Evolutionary conservation across 306 rosid genomes (phyloP), one percentile per base, ranked within the genome.

Genomic region (Casuarina equisetifolia): DNA sequence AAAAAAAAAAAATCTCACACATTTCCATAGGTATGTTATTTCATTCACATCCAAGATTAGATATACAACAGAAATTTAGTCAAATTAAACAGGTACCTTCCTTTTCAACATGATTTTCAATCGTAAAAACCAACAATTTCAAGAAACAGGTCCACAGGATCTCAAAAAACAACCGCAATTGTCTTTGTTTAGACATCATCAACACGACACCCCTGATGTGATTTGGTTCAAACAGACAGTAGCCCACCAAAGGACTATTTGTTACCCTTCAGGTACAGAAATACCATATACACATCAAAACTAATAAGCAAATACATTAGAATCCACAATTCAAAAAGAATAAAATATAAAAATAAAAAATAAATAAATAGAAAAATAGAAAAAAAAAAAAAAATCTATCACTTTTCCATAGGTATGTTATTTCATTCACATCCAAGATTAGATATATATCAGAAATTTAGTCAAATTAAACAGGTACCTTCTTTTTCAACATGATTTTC

Each of bases 361-460:
- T n/a, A n/a, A n/a, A n/a, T n/a, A n/a, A n/a, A n/a, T n/a, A n/a
- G n/a, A 11, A 74, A 12, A 25, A 11, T n/a, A n/a, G n/a, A n/a
- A n/a, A n/a, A n/a, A n/a, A n/a, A n/a, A n/a, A n/a, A n/a, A 53
- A 58, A 58, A 9, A 58, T 59, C 20, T 73, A 4, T 2, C 1
- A 53, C 43, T 64, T 42, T 58, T 57, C n/a, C 2, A 17, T 43
- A 4, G 3, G 3, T 15, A 7, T 20, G 54, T 68, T 57, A 36
- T 48, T 72, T 73, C 9, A 48, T 9, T 77, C 72, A 46, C 9
- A 82, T 55, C 68, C 49, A 38, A 55, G 52, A 78, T 51, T 25
- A 19, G 42, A 45, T 11, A 55, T 7, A 68, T 17, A 5, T 53
- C 20, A 61, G 53, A 38, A 74, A 49, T 25, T 67, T 1, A 15